phyloP scores from a whole-genome alignment of 1,284 basidiomycete species.

The Dichomitus squalens region DNA sequence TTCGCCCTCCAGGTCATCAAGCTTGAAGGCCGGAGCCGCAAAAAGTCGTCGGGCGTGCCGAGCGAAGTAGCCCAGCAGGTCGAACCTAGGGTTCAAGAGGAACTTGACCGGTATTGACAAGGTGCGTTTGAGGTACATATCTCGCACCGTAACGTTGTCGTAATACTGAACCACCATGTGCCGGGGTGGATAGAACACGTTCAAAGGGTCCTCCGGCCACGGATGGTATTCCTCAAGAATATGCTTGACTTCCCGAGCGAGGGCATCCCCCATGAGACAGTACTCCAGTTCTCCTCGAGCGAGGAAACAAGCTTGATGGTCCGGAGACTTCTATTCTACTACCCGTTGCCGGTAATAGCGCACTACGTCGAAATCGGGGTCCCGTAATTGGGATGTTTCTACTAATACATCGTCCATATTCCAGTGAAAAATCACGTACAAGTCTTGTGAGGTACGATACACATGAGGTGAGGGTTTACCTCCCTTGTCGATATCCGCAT shows the following conservation, averaged over 20 bases:
- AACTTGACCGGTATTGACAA: not conserved
- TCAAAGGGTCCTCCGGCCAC: not conserved
- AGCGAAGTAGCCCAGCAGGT: not conserved
- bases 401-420: constrained; percentile 1
- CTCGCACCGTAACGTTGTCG: not conserved
- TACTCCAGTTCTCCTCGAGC: too few species aligned
- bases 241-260: not conserved
- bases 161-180: not conserved
- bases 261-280: not conserved
- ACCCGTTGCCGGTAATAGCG: not conserved
- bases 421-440: constrained; percentile 7
- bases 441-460: not conserved
- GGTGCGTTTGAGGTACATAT: not conserved
- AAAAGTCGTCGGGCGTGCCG: constrained; percentile 18
- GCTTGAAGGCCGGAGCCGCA: constrained; percentile 35
- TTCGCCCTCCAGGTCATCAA: constrained; percentile 40
- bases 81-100: not conserved
- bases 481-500: not conserved
- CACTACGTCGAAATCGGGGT: not conserved
- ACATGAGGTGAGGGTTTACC: not conserved
- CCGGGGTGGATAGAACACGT: not conserved
- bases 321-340: not conserved
- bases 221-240: not conserved
- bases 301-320: not conserved
- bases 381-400: not conserved